Evolutionary conservation across 2,329 filamentous ascomycete genomes (phyloP), one percentile per base, ranked within the genome.

Genomic region (Paradendryphiella salina): DNA sequence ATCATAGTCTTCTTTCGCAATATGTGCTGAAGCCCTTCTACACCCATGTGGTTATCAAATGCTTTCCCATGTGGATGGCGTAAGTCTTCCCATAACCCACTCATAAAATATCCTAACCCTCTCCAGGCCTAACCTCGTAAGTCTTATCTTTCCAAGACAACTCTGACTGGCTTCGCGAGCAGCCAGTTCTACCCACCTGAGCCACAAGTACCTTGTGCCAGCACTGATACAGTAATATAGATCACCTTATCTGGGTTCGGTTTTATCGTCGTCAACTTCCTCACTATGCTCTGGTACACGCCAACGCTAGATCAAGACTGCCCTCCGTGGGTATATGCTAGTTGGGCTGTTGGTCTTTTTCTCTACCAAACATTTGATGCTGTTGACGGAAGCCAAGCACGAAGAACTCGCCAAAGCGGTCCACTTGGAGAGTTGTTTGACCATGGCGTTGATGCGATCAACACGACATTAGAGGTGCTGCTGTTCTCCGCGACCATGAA

Each of bases 1-100:
- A 99, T 76, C 89, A 89, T 74, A 96, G 91, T 52, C 80, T 96
- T 55, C 81, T 90, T 33, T 96, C 92, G 59, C 89, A 87, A 74
- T 97, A 96, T 78, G 84, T 99, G 60, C 80, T 99, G 67, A 97
- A 99, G 81, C 94, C 94, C 6, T 99, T 97, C 77, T 99, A 97
- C 80, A 95, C 86, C 69, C 87, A 96, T 76, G 82, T 94, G 61
- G 93, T 96, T 68, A 96, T 99, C 78, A 86, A 93, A 58, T 88
- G 87, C 76, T 97, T 99, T 73, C 94, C 94, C 36, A 89, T 96
- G 85, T 88, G 81, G 72, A 97, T 99, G 92, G 94, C 94, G 73
- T 85, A 70, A 79, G 82, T 82, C 14, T 42, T n/a, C n/a, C 17
- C 18, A 31, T 3, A 14, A 23, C 18, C 20, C 29, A 20, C 28